Evolutionary conservation across 2,329 filamentous ascomycete genomes (phyloP).

Genomic region (Periconia sp.): DNA sequence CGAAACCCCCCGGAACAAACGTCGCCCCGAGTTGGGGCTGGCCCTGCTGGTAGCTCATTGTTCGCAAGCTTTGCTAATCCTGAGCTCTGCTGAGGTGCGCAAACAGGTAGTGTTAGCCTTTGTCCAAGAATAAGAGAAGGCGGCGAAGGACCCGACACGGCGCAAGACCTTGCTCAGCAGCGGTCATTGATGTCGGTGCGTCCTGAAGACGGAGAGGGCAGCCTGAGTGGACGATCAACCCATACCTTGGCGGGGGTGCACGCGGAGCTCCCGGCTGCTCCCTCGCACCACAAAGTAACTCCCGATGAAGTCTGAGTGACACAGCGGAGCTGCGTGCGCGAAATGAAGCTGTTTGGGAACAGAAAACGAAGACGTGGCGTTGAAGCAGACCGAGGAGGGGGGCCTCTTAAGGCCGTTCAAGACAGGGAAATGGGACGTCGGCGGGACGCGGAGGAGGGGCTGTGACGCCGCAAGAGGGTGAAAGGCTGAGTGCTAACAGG

Average conservation of each 20-base stretch:
- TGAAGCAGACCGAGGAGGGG: no score
- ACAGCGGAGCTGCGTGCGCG: no score
- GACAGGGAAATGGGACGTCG: no score
- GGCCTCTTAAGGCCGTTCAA: no score
- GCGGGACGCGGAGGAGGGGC: no score
- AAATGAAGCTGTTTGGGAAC: no score
- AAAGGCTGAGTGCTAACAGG: no score
- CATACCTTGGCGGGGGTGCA: constrained; percentile 31
- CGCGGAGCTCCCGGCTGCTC: constrained; percentile 8
- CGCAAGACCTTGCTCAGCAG: constrained; percentile 7
- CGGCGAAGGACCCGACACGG: constrained; percentile 19
- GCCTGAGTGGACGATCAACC: constrained; percentile 25
- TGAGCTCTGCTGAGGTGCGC: constrained; percentile 9
- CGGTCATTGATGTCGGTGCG: constrained; percentile 26
- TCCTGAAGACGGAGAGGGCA: constrained; percentile 30
- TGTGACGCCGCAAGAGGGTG: no score
- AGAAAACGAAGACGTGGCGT: no score
- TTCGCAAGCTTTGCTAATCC: constrained; percentile 16
- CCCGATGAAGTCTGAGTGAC: no score
- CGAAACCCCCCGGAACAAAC: constrained; percentile 70
- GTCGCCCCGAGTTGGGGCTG: constrained; percentile 58
- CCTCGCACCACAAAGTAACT: no score
- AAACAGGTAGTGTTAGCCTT: constrained; percentile 32
- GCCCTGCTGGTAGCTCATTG: constrained; percentile 46
- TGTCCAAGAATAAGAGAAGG: constrained; percentile 24